A percentile compares a stretch with the other conserved stretches of the same genome.
These are phyloP conservation scores for Westerdykella sp. DNA, from an alignment of 2,329 filamentous ascomycete species.

Conservation along the genomic window DNA sequence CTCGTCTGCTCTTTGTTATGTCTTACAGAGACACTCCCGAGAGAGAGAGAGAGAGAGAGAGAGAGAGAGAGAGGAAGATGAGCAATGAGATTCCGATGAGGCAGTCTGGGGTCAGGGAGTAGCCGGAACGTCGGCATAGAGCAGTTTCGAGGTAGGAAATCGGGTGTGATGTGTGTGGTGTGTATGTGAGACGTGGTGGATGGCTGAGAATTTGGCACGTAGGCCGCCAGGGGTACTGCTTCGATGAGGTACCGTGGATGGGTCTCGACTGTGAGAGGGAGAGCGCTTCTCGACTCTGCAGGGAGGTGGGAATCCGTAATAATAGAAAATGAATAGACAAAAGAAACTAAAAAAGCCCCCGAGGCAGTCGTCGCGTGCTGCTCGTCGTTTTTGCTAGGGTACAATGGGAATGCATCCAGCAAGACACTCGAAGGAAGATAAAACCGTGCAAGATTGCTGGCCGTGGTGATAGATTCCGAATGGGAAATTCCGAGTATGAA, in stretches of 20 bases:
- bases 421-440: conserved; percentile 18
- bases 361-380: conserved; percentile 24
- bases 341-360: conserved; percentile 28
- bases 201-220: conserved; percentile 24
- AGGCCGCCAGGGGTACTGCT: conserved; percentile 26
- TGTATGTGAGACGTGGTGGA: conserved; percentile 3
- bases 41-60: too few relatives aligned
- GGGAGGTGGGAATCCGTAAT: conserved; percentile 25
- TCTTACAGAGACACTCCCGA: too few relatives aligned
- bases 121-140: not conserved
- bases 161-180: not conserved
- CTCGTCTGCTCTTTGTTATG: too few relatives aligned
- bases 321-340: conserved; percentile 30
- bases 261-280: conserved; percentile 17
- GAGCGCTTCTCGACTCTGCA: conserved; percentile 28
- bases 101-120: too few relatives aligned
- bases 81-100: too few relatives aligned
- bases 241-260: conserved; percentile 31
- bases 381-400: conserved; percentile 18
- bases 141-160: conserved; percentile 7
- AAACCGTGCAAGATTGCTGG: conserved; percentile 12
- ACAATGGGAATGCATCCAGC: conserved; percentile 23
- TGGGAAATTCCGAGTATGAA: too few relatives aligned
- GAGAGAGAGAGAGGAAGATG: too few relatives aligned
- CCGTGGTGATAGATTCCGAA: conserved; percentile 22